Percentiles rank a stretch among this genome's conserved stretches.
These are phyloP conservation scores for Malania oleifera DNA, from an alignment of 164 flowering plant genomes.

Conservation along the genomic window DNA sequence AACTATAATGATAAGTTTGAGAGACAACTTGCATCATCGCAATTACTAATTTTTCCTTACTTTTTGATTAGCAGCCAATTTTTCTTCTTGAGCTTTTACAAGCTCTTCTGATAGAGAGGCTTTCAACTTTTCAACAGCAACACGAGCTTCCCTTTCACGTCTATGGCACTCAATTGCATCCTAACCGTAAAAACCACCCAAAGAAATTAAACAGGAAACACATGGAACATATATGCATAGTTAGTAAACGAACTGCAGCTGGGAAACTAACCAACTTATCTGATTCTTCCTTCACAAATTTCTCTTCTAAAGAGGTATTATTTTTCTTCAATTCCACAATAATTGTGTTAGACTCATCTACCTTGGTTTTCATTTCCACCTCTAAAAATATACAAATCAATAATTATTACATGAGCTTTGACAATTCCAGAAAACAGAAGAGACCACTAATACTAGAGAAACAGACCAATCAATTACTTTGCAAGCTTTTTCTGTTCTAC, in stretches of 20 bases:
- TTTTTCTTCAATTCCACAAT: not conserved
- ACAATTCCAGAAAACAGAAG: not conserved
- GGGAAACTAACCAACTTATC: not conserved
- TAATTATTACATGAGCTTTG: not conserved
- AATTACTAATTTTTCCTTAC: conserved; percentile 14
- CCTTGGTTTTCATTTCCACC: not conserved
- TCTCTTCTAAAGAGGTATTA: not conserved
- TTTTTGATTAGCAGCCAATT: conserved; percentile 27
- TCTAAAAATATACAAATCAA: not conserved
- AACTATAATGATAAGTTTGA: not conserved
- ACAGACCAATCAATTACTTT: not conserved
- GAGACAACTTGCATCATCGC: too few species aligned
- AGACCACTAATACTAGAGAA: not conserved
- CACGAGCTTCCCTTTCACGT: conserved; percentile 52
- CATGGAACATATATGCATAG: not conserved
- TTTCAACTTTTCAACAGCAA: conserved; percentile 37
- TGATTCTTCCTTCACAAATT: not conserved
- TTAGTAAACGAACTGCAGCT: not conserved
- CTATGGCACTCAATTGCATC: conserved; percentile 40
- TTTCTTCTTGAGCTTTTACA: conserved; percentile 42
- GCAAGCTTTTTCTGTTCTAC: too few species aligned
- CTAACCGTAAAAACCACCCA: conserved; percentile 20
- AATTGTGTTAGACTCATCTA: not conserved
- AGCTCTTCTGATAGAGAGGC: conserved; percentile 48
- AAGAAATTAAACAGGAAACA: not conserved